These are phyloP conservation scores for Saccharomyces kudriavzevii DNA, from an alignment of 805 yeast species.

Conservation along the genomic window DNA sequence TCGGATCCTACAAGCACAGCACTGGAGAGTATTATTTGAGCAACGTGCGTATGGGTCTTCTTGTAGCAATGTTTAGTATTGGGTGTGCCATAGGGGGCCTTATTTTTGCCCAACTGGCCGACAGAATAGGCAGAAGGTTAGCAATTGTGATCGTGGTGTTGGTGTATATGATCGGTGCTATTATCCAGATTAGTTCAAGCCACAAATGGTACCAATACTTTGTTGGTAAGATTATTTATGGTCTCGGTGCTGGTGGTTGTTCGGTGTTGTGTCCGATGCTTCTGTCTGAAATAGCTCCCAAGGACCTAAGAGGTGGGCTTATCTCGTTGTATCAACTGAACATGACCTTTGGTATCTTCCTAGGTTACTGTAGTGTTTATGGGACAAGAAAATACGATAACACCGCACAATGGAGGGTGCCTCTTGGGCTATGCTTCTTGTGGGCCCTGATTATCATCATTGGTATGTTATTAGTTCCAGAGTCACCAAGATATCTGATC, in stretches of 20 bases:
- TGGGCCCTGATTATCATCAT: conserved; percentile 36
- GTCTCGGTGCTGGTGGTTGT: too few species aligned
- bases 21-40: background rate
- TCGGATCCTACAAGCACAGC: background rate
- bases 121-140: conserved; percentile 47
- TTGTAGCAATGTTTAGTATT: conserved; percentile 31
- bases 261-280: too few species aligned
- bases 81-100: conserved; percentile 22
- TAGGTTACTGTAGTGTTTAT: conserved; percentile 54
- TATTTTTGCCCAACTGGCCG: conserved; percentile 46
- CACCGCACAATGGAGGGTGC: conserved; percentile 49
- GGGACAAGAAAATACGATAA: conserved; percentile 36
- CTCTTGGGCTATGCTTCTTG: conserved; percentile 40
- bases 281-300: conserved; percentile 55
- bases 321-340: conserved; percentile 52
- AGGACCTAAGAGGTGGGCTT: conserved; percentile 52
- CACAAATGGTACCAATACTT: conserved; percentile 23
- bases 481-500: conserved; percentile 52
- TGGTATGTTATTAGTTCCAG: conserved; percentile 58
- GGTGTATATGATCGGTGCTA: conserved; percentile 48
- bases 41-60: background rate
- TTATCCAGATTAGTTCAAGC: conserved; percentile 47
- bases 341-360: conserved; percentile 52
- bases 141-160: conserved; percentile 48
- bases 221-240: too few species aligned